A percentile compares a stretch with the other conserved stretches of the same genome.
Evolutionary conservation across 2,329 filamentous ascomycete species (phyloP).

Genomic region (Waltergamsia citrina): DNA sequence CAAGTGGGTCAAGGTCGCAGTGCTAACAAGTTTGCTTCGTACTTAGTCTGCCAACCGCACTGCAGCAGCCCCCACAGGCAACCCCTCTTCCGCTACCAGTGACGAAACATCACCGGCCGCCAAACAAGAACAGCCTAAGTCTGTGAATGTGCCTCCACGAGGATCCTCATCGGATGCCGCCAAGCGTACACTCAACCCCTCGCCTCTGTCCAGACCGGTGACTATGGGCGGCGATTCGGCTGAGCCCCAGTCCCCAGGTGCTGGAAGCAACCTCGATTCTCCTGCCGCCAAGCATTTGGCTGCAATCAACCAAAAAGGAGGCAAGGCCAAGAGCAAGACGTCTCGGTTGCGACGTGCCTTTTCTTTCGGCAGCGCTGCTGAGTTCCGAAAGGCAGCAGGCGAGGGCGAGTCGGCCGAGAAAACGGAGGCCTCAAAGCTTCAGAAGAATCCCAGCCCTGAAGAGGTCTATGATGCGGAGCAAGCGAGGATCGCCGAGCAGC

Average conservation of each 20-base stretch:
- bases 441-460: slow-evolving; percentile 51
- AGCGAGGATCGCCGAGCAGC: slow-evolving; percentile 79
- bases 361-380: slow-evolving; percentile 91
- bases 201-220: slow-evolving; percentile 64
- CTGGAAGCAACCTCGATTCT: slow-evolving; percentile 38
- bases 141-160: slow-evolving; percentile 50
- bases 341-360: slow-evolving; percentile 83
- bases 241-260: slow-evolving; percentile 29
- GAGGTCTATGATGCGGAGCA: slow-evolving; percentile 80
- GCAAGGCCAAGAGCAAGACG: slow-evolving; percentile 72
- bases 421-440: slow-evolving; percentile 41
- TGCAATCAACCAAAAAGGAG: slow-evolving; percentile 76
- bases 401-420: slow-evolving; percentile 13
- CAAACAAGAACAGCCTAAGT: slow-evolving; percentile 43
- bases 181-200: slow-evolving; percentile 58
- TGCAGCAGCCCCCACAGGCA: slow-evolving; percentile 39
- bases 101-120: slow-evolving; percentile 29
- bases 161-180: slow-evolving; percentile 55
- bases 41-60: slow-evolving; percentile 52
- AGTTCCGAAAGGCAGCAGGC: slow-evolving; percentile 68
- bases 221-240: slow-evolving; percentile 48
- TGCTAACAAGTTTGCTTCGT: slow-evolving; percentile 38
- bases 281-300: slow-evolving; percentile 77
- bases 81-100: slow-evolving; percentile 38
- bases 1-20: slow-evolving; percentile 22